Conservation (phyloP, 2,329 filamentous ascomycete genomes). For the Ustilaginoidea virens region DNA sequence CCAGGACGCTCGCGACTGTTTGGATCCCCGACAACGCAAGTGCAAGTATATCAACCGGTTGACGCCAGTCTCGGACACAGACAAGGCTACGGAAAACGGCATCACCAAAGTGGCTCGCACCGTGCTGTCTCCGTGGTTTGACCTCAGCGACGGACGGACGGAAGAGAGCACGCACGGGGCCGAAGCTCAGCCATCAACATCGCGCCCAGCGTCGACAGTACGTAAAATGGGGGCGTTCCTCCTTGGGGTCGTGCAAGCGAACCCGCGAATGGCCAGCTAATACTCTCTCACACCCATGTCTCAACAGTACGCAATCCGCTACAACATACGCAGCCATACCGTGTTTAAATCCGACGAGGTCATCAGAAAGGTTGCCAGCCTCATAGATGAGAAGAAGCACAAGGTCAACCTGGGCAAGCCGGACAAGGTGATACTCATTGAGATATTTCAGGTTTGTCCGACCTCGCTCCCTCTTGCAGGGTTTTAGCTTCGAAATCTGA, state of each 20-base stretch:
- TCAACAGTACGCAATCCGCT: slow-evolving; percentile 70
- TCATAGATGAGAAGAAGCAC: slow-evolving; percentile 49
- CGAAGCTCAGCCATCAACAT: neutral
- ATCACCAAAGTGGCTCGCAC: slow-evolving; percentile 47
- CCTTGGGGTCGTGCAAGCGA: too few species aligned
- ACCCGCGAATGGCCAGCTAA: too few species aligned
- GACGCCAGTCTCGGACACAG: slow-evolving; percentile 34
- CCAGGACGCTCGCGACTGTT: slow-evolving; percentile 31
- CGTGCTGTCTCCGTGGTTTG: slow-evolving; percentile 50
- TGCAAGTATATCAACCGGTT: slow-evolving; percentile 43
- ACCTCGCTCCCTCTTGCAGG: slow-evolving; percentile 6
- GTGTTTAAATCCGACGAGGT: slow-evolving; percentile 50
- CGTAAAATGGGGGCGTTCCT: too few species aligned
- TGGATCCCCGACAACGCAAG: slow-evolving; percentile 26
- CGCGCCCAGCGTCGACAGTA: neutral
- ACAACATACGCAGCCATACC: slow-evolving; percentile 60
- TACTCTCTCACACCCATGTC: too few species aligned
- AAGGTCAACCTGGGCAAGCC: slow-evolving; percentile 66
- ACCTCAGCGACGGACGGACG: slow-evolving; percentile 18
- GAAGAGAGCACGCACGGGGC: slow-evolving; percentile 7
- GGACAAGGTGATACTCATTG: slow-evolving; percentile 64
- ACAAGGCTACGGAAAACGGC: slow-evolving; percentile 54
- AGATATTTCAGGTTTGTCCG: slow-evolving; percentile 56
- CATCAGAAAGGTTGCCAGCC: slow-evolving; percentile 54
- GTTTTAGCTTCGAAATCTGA: neutral